Evolutionary conservation across 1,284 basidiomycete genomes (phyloP).

Genomic region (Phylloboletellus chloephorus): DNA sequence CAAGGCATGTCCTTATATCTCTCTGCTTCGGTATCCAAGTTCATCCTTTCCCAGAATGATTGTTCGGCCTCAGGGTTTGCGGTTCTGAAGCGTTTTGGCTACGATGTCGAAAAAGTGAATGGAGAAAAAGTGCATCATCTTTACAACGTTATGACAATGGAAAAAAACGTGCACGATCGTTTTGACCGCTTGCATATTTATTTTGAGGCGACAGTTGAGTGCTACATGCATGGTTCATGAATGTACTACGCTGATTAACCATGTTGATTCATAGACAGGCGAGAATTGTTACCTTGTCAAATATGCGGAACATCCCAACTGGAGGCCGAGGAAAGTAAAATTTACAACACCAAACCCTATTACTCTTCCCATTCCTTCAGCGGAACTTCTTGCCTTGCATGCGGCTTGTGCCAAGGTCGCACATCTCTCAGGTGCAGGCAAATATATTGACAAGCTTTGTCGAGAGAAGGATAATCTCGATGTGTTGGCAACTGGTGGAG

Average conservation of each 20-base stretch:
- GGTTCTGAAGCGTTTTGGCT: neutral
- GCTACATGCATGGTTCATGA: too few relatives aligned
- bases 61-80: neutral
- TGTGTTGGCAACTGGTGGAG: conserved; percentile 1
- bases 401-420: conserved; percentile 2
- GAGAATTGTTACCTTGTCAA: too few relatives aligned
- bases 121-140: neutral
- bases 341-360: too few relatives aligned
- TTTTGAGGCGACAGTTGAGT: too few relatives aligned
- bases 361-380: too few relatives aligned
- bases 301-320: too few relatives aligned
- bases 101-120: neutral
- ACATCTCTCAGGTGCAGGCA: neutral
- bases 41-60: neutral
- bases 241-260: too few relatives aligned
- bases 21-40: too few relatives aligned
- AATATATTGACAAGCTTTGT: conserved; percentile 1
- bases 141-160: neutral
- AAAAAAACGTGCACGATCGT: neutral
- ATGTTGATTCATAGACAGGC: too few relatives aligned
- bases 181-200: neutral
- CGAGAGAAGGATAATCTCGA: neutral
- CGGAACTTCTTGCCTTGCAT: neutral
- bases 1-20: neutral
- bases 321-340: too few relatives aligned